Evolutionary conservation across 108 stramenopile genomes (phyloP).

Genomic region (Craspedostauros australis): DNA sequence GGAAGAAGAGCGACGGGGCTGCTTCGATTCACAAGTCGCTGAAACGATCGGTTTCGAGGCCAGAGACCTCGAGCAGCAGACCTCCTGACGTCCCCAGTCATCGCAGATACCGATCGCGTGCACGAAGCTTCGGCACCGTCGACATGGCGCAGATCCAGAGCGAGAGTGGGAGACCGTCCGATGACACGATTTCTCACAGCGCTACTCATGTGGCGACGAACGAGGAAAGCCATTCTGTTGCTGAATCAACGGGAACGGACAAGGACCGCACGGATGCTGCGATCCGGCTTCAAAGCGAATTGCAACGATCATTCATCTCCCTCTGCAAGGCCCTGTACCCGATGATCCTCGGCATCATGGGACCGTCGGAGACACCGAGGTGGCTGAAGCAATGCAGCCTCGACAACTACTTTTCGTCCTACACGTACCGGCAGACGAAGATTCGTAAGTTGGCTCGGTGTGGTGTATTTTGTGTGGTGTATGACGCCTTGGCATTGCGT

Average conservation of each 20-base stretch:
- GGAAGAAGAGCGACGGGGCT: conserved; percentile 51
- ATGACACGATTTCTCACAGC: too few species aligned
- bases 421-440: conserved; percentile 57
- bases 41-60: too few species aligned
- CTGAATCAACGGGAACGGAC: background rate
- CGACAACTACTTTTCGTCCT: conserved; percentile 73
- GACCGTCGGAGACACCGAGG: conserved; percentile 49
- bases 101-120: too few species aligned
- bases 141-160: too few species aligned
- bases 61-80: too few species aligned
- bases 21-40: too few species aligned
- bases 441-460: conserved; percentile 44
- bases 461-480: background rate
- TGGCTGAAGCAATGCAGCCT: conserved; percentile 71
- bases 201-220: too few species aligned
- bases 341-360: conserved; percentile 48
- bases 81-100: too few species aligned
- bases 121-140: too few species aligned
- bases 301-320: conserved; percentile 70
- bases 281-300: conserved; percentile 81
- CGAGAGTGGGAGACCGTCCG: too few species aligned
- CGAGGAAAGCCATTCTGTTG: too few species aligned
- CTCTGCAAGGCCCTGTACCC: conserved; percentile 63
- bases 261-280: conserved; percentile 69
- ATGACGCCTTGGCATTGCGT: background rate